Conservation (phyloP, 148 eudicot species). For the Beta vulgaris region DNA sequence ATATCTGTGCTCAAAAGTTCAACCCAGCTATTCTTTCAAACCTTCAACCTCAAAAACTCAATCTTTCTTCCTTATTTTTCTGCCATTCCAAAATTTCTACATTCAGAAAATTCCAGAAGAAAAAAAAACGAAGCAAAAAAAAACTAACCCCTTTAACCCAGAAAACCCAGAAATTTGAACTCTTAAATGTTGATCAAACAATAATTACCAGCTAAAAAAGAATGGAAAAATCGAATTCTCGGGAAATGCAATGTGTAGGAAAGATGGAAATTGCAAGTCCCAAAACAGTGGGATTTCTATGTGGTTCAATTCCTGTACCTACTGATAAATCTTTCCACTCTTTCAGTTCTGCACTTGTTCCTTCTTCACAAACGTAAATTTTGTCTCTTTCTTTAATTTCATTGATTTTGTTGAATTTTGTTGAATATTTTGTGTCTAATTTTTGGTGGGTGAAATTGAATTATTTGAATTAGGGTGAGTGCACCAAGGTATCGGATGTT, state of each 20-base stretch:
- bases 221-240: conserved; percentile 44
- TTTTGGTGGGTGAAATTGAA: background rate
- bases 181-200: background rate
- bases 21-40: too few species aligned
- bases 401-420: background rate
- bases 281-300: conserved; percentile 76
- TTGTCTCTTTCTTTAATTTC: conserved; percentile 4
- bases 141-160: background rate
- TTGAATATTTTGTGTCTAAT: background rate
- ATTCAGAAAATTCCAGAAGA: conserved; percentile 9
- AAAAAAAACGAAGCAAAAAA: background rate
- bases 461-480: conserved; percentile 40
- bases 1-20: too few species aligned
- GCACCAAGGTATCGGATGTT: conserved; percentile 89
- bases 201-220: background rate
- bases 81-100: too few species aligned
- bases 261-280: conserved; percentile 65
- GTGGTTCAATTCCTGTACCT: conserved; percentile 87
- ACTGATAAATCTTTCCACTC: conserved; percentile 62
- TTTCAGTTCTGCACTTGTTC: conserved; percentile 62
- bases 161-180: background rate
- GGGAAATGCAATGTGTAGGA: conserved; percentile 76
- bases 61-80: too few species aligned
- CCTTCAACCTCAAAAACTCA: too few species aligned
- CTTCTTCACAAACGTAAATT: conserved; percentile 62